Conservation (phyloP, 257 asterid species). For the Nicotiana knightiana region DNA sequence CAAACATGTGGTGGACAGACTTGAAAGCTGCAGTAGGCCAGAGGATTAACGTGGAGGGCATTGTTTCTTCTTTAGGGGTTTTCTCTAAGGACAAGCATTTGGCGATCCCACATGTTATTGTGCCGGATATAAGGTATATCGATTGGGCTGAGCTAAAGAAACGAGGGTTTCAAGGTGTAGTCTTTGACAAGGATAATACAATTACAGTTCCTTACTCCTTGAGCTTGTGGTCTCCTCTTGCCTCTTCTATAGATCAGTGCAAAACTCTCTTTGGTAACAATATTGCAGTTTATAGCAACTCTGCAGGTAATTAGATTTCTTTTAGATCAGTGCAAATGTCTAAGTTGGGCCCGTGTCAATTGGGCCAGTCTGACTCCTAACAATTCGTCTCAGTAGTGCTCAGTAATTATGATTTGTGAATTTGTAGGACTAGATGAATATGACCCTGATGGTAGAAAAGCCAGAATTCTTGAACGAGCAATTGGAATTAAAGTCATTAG, state of each 20-base stretch:
- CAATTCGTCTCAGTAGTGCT: not conserved
- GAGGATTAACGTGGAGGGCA: slow-evolving; percentile 79
- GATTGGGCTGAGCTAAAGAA: slow-evolving; percentile 81
- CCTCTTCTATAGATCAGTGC: slow-evolving; percentile 56
- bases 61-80: slow-evolving; percentile 58
- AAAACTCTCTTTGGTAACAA: slow-evolving; percentile 68
- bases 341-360: too few species aligned
- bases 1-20: slow-evolving; percentile 80
- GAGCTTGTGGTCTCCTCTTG: slow-evolving; percentile 83
- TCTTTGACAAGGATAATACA: slow-evolving; percentile 93
- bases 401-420: not conserved
- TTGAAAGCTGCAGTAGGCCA: slow-evolving; percentile 86
- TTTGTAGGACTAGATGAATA: slow-evolving; percentile 70
- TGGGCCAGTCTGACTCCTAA: too few species aligned
- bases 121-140: slow-evolving; percentile 68
- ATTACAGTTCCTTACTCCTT: slow-evolving; percentile 84
- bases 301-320: slow-evolving; percentile 55
- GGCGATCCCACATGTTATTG: slow-evolving; percentile 68
- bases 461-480: slow-evolving; percentile 65
- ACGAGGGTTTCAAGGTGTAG: slow-evolving; percentile 85
- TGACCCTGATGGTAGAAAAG: slow-evolving; percentile 79
- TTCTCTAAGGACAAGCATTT: slow-evolving; percentile 56
- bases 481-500: slow-evolving; percentile 81
- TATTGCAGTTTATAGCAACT: slow-evolving; percentile 82
- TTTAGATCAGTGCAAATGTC: too few species aligned